These are phyloP conservation scores for Trypanosoma platydactyli DNA, from an alignment of 208 protist genomes.

Conservation along the genomic window DNA sequence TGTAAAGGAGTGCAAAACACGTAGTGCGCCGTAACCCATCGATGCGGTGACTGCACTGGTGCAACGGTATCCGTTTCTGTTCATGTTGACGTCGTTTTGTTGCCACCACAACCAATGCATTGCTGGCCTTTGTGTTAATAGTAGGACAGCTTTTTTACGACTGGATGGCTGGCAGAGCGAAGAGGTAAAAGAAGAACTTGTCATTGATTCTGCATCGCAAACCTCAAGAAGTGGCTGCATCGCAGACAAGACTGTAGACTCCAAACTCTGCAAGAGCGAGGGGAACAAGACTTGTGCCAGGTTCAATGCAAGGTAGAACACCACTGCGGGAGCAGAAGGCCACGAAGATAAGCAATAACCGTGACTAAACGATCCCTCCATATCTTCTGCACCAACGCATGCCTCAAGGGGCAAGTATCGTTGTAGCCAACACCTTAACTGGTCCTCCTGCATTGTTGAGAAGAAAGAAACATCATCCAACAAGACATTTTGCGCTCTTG, in stretches of 20 bases:
- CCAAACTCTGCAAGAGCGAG: slow-evolving; percentile 13
- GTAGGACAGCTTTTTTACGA: slow-evolving; percentile 11
- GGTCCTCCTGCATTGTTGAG: slow-evolving; percentile 15
- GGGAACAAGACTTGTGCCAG: slow-evolving; percentile 25
- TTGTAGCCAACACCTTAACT: slow-evolving; percentile 17
- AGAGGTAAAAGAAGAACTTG: not conserved
- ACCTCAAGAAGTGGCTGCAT: slow-evolving; percentile 29
- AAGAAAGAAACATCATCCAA: slow-evolving; percentile 15
- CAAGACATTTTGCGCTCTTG: slow-evolving; percentile 8
- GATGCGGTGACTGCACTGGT: slow-evolving; percentile 20
- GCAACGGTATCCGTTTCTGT: not conserved
- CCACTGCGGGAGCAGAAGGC: slow-evolving; percentile 21
- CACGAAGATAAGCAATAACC: not conserved
- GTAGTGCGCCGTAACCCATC: slow-evolving; percentile 21
- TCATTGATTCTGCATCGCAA: not conserved
- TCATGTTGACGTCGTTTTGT: not conserved
- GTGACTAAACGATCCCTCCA: not conserved
- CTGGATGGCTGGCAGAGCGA: slow-evolving; percentile 2
- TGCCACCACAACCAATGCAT: slow-evolving; percentile 23
- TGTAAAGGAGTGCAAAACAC: slow-evolving; percentile 20
- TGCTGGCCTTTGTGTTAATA: slow-evolving; percentile 24
- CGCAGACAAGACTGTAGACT: slow-evolving; percentile 26
- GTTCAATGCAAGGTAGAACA: slow-evolving; percentile 25
- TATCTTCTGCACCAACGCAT: slow-evolving; percentile 3
- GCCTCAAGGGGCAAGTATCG: slow-evolving; percentile 21